phyloP scores from a whole-genome alignment of 345 rosid genomes.

The Cardiospermum halicacabum region DNA sequence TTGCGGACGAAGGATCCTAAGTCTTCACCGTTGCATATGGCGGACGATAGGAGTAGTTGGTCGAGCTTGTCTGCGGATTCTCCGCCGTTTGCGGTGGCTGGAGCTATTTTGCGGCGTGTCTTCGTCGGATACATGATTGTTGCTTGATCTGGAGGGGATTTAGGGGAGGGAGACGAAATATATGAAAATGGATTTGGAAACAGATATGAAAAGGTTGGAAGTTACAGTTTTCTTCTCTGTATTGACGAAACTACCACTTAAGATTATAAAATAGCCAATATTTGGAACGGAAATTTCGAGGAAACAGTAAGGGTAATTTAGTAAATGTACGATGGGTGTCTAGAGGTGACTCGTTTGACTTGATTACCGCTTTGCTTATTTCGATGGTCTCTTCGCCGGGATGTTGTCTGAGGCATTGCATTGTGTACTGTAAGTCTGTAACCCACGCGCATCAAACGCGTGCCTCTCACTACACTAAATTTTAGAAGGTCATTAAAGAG shows the following conservation, averaged over 20 bases:
- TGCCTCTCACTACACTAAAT: too few species aligned
- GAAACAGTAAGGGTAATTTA: neutral
- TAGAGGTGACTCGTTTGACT: conserved; percentile 1
- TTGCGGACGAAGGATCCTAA: conserved; percentile 86
- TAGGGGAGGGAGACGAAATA: neutral
- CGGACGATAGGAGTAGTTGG: conserved; percentile 76
- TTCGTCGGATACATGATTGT: conserved; percentile 50
- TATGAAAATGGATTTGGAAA: conserved; percentile 17
- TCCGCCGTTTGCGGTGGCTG: conserved; percentile 42
- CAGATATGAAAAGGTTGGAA: neutral
- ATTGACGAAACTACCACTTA: conserved; percentile 37
- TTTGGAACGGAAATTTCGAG: neutral
- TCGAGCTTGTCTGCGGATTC: conserved; percentile 85
- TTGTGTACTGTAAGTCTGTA: neutral
- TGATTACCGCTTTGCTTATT: neutral
- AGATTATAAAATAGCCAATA: conserved; percentile 1
- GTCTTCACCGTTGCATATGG: conserved; percentile 92
- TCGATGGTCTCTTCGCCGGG: neutral
- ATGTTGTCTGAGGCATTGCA: neutral
- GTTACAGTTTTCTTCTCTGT: neutral
- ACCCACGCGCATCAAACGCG: neutral
- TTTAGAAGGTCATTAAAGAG: too few species aligned
- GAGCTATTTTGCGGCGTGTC: conserved; percentile 70
- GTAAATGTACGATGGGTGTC: neutral
- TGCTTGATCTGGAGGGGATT: conserved; percentile 7